These are phyloP conservation scores for Serpula lacrymans DNA, from an alignment of 768 basidiomycete species.

Conservation along the genomic window DNA sequence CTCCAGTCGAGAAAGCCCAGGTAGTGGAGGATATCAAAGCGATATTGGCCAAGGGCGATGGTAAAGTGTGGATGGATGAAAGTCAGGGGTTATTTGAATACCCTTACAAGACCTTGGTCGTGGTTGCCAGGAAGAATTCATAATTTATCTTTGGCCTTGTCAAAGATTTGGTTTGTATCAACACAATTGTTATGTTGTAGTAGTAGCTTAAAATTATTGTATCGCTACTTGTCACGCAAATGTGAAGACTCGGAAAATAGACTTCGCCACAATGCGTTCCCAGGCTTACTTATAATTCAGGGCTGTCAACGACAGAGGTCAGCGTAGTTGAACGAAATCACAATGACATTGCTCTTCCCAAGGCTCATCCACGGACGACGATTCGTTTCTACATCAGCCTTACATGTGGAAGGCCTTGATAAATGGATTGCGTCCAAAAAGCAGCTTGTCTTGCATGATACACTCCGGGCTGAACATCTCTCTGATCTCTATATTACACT, in stretches of 20 bases:
- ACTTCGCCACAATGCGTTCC: too few relatives aligned
- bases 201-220: too few relatives aligned
- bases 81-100: conserved; percentile 72
- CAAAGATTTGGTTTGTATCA: too few relatives aligned
- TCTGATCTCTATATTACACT: conserved; percentile 65
- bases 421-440: conserved; percentile 52
- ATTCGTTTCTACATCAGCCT: conserved; percentile 11
- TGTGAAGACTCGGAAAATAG: too few relatives aligned
- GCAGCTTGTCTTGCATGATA: conserved; percentile 43
- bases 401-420: conserved; percentile 34
- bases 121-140: conserved; percentile 49
- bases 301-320: too few relatives aligned
- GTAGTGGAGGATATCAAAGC: conserved; percentile 48
- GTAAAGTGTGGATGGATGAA: conserved; percentile 74
- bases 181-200: too few relatives aligned
- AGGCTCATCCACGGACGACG: too few relatives aligned
- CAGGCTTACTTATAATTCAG: too few relatives aligned
- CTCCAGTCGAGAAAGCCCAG: conserved; percentile 52
- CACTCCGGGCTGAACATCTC: conserved; percentile 52
- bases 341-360: too few relatives aligned
- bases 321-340: too few relatives aligned
- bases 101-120: conserved; percentile 67
- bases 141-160: too few relatives aligned
- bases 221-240: too few relatives aligned
- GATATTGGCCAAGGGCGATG: conserved; percentile 59